Percentiles rank a stretch among this genome's conserved stretches.
These are phyloP conservation scores for Alternaria burnsii DNA, from an alignment of 2,329 filamentous ascomycete genomes.

Conservation along the genomic window DNA sequence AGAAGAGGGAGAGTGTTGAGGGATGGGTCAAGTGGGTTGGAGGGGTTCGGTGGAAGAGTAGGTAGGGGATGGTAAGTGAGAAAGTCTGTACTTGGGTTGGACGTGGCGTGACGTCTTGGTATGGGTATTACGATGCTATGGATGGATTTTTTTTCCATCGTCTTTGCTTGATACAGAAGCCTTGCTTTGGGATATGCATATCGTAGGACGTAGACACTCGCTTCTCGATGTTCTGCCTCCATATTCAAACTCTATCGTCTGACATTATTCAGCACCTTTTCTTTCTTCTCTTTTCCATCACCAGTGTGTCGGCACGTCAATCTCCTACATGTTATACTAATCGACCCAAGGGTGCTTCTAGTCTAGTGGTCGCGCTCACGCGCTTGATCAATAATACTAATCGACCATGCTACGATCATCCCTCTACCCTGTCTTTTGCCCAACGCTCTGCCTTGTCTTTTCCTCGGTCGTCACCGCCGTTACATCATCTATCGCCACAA, in stretches of 20 bases:
- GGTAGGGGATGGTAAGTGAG: constrained; percentile 35
- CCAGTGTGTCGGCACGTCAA: not conserved
- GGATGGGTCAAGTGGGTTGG: constrained; percentile 78
- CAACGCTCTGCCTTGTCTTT: not conserved
- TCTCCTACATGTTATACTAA: no score
- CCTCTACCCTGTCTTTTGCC: not conserved
- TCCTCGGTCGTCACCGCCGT: not conserved
- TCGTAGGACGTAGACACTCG: not conserved
- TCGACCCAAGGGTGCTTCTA: no score
- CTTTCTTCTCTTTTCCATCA: not conserved
- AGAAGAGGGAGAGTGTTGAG: constrained; percentile 75
- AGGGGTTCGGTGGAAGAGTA: constrained; percentile 75
- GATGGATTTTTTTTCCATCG: not conserved
- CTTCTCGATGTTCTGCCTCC: not conserved
- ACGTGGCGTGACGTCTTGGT: not conserved
- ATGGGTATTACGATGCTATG: not conserved
- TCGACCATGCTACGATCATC: not conserved
- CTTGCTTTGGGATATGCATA: not conserved
- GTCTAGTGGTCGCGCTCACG: no score
- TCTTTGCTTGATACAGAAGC: not conserved
- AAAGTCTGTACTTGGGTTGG: not conserved
- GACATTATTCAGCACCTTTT: not conserved
- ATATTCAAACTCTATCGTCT: not conserved
- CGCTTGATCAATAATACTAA: no score
- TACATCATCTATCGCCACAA: not conserved